Evolutionary conservation across 345 rosid genomes (phyloP), one percentile per base, ranked within the genome.

Genomic region (Melastoma malabathricum): DNA sequence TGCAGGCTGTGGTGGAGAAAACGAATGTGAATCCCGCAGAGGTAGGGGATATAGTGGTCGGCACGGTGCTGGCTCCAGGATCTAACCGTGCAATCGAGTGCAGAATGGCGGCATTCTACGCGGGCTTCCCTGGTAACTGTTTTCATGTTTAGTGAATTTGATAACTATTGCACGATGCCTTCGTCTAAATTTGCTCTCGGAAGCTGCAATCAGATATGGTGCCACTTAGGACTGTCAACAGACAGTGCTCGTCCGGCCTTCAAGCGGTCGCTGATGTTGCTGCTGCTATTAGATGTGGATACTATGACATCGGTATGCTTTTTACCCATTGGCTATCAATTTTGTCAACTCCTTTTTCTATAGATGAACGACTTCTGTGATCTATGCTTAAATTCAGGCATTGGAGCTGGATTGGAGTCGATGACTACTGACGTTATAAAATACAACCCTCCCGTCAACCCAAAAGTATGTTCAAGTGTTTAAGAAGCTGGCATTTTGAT

Each of bases 241-340:
- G 95, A 71, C 95, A 85, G 68, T 89, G 97, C 59, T 89, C 97
- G 54, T 89, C 97, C 5, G 90, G 95, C 3, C 74, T 89, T 39
- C 97, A 85, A 59, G 97, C 94, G 7, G 94, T 89, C 54, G 94
- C 88, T 61, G 97, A 89, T 74, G 88, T 86, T 63, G 96, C 89
- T 58, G 89, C 85, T 56, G 70, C 78, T 55, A 80, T 90, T 51
- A 86, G 76, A 79, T 84, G 94, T 15, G 98, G 98, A 54, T 82
- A 62, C 64, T 86, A 86, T 58, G 87, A 90, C 51, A 76, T 90
- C 44, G 95, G 94, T 83, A 58, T 48, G 65, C 38, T 41, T 17
- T 52, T 57, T 4, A 13, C 18, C n/a, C 17, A 19, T 16, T 54
- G 20, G 54, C 48, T 14, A 34, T 48, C 25, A 14, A 23, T 5